phyloP scores from a whole-genome alignment of 2,329 filamentous ascomycete species.

The Ceratocystis cacaofunesta region DNA sequence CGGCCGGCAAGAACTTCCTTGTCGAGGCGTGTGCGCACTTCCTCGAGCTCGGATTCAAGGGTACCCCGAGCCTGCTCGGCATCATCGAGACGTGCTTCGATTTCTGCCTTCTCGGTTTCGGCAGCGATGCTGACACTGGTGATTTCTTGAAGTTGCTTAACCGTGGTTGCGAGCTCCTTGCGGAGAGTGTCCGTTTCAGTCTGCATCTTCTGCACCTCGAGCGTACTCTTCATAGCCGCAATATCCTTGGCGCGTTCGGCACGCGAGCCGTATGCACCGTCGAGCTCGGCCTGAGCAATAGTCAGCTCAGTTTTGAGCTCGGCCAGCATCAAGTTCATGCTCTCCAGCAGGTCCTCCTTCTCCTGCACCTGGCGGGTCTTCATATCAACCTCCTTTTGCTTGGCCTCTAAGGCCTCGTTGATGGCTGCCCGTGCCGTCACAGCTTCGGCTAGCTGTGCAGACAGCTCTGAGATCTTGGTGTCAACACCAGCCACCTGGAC shows the following conservation, averaged over 20 bases:
- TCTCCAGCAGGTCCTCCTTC: constrained; percentile 37
- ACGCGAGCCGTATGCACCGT: constrained; percentile 45
- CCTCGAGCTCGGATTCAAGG: constrained; percentile 28
- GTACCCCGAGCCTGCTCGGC: constrained; percentile 24
- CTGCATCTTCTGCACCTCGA: constrained; percentile 32
- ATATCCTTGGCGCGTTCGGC: constrained; percentile 44
- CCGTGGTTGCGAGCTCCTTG: constrained; percentile 35
- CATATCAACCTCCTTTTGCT: constrained; percentile 30
- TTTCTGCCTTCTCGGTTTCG: constrained; percentile 36
- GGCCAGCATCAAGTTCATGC: constrained; percentile 36
- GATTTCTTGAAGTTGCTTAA: constrained; percentile 38
- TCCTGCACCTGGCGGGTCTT: constrained; percentile 28
- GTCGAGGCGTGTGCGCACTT: constrained; percentile 28
- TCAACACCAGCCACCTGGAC: constrained; percentile 20
- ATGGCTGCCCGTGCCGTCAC: constrained; percentile 26
- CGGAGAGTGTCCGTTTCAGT: constrained; percentile 36
- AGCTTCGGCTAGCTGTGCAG: constrained; percentile 25
- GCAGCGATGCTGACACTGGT: constrained; percentile 37
- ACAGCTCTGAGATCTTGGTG: constrained; percentile 26
- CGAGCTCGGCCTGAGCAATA: constrained; percentile 45
- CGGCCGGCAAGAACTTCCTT: constrained; percentile 27
- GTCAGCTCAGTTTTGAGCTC: constrained; percentile 49
- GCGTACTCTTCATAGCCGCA: constrained; percentile 36
- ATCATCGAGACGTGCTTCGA: constrained; percentile 31
- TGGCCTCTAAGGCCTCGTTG: constrained; percentile 26